Evolutionary conservation across 1,284 basidiomycete genomes (phyloP).

Genomic region (Leccinum angustisporum): DNA sequence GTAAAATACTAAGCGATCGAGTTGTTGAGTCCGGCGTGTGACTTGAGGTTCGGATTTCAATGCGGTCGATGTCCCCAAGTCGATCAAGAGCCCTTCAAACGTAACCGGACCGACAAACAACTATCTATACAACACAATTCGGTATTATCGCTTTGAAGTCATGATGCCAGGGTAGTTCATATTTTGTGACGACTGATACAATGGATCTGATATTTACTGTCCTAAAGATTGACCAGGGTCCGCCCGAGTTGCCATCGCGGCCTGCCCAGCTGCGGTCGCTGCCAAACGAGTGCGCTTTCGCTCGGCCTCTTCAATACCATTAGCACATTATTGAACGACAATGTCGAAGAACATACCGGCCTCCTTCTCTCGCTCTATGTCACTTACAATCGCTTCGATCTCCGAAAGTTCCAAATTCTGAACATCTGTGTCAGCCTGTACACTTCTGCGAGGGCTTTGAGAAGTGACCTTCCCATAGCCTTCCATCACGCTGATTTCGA

Average conservation of each 20-base stretch:
- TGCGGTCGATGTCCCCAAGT: too few relatives aligned
- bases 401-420: slow-evolving; percentile 84
- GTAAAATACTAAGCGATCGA: too few relatives aligned
- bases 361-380: slow-evolving; percentile 96
- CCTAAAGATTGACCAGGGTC: slow-evolving; percentile 41
- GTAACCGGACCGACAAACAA: too few relatives aligned
- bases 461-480: slow-evolving; percentile 82
- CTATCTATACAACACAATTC: neutral
- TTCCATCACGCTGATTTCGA: slow-evolving; percentile 97
- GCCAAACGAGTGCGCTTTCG: slow-evolving; percentile 86
- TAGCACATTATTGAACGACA: slow-evolving; percentile 63
- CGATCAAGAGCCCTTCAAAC: too few relatives aligned
- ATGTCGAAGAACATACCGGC: slow-evolving; percentile 56
- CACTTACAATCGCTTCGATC: slow-evolving; percentile 87
- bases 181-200: slow-evolving; percentile 19
- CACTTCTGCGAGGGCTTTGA: neutral
- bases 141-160: too few relatives aligned
- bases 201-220: slow-evolving; percentile 28
- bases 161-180: neutral
- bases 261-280: slow-evolving; percentile 67
- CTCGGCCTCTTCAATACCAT: slow-evolving; percentile 86
- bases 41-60: too few relatives aligned
- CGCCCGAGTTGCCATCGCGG: slow-evolving; percentile 72
- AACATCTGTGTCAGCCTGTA: slow-evolving; percentile 3
- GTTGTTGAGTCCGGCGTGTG: too few relatives aligned